Evolutionary conservation across 371 early-diverging fungal species (phyloP).

Genomic region (Rhizomucor pusillus): DNA sequence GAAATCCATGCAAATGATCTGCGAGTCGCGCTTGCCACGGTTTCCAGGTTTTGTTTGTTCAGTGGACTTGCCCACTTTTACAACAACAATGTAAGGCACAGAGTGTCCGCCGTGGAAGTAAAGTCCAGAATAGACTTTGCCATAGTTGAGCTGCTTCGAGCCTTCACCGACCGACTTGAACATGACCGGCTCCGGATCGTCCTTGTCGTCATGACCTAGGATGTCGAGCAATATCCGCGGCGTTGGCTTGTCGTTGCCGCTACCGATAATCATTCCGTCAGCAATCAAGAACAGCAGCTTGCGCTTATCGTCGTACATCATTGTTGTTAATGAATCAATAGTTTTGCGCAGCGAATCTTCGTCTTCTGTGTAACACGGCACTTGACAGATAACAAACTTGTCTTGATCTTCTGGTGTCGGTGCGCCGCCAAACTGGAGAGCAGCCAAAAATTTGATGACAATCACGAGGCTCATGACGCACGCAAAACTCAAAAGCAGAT

Average conservation of each 20-base stretch:
- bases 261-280: constrained; percentile 85
- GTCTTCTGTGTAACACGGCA: constrained; percentile 91
- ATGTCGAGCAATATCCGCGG: constrained; percentile 74
- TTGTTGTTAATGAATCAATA: constrained; percentile 83
- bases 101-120: constrained; percentile 68
- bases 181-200: constrained; percentile 58
- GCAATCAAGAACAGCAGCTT: constrained; percentile 89
- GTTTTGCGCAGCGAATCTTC: constrained; percentile 84
- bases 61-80: constrained; percentile 86
- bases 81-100: constrained; percentile 88
- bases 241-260: constrained; percentile 73
- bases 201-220: constrained; percentile 52
- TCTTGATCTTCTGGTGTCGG: constrained; percentile 84
- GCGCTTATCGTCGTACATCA: constrained; percentile 81
- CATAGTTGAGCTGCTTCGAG: constrained; percentile 83
- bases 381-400: constrained; percentile 85
- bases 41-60: constrained; percentile 91
- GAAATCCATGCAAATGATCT: constrained; percentile 97
- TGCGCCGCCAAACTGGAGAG: constrained; percentile 78
- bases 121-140: constrained; percentile 90
- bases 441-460: constrained; percentile 88
- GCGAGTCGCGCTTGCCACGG: constrained; percentile 98
- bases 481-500: constrained; percentile 78
- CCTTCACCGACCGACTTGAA: constrained; percentile 91
- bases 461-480: constrained; percentile 80